phyloP scores from a whole-genome alignment of 2,329 filamentous ascomycete species.

The Fusarium gaditjirri region DNA sequence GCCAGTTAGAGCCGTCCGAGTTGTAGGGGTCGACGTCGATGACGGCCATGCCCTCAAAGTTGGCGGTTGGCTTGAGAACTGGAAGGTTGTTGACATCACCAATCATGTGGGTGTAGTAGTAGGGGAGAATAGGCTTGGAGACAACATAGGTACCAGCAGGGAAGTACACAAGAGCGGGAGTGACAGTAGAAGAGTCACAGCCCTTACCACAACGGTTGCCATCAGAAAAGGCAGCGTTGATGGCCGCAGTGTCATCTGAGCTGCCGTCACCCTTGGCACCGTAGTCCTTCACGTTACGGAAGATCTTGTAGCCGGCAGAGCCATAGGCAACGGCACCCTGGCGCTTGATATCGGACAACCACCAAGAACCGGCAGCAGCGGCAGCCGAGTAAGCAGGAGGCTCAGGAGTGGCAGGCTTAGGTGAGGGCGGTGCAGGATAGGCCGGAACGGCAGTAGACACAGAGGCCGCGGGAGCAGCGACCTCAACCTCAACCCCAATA shows the following conservation, averaged over 20 bases:
- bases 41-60: slow-evolving; percentile 86
- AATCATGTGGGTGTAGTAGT: slow-evolving; percentile 94
- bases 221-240: slow-evolving; percentile 84
- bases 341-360: slow-evolving; percentile 76
- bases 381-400: slow-evolving; percentile 16
- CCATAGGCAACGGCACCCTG: slow-evolving; percentile 74
- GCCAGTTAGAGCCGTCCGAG: slow-evolving; percentile 75
- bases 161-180: slow-evolving; percentile 91
- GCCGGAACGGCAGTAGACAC: background rate
- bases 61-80: slow-evolving; percentile 76
- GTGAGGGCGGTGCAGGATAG: slow-evolving; percentile 4
- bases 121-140: slow-evolving; percentile 80
- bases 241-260: slow-evolving; percentile 87
- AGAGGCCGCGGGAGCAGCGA: slow-evolving; percentile 25
- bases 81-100: slow-evolving; percentile 81
- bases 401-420: background rate
- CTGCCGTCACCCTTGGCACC: slow-evolving; percentile 74
- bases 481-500: background rate
- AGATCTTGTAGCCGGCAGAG: slow-evolving; percentile 72
- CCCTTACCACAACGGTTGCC: slow-evolving; percentile 81
- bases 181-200: slow-evolving; percentile 86
- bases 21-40: slow-evolving; percentile 91
- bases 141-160: slow-evolving; percentile 88
- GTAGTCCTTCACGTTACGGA: slow-evolving; percentile 80
- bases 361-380: slow-evolving; percentile 63